Evolutionary conservation across 1,139 yeast genomes (phyloP).

Genomic region (Spathaspora sp.): DNA sequence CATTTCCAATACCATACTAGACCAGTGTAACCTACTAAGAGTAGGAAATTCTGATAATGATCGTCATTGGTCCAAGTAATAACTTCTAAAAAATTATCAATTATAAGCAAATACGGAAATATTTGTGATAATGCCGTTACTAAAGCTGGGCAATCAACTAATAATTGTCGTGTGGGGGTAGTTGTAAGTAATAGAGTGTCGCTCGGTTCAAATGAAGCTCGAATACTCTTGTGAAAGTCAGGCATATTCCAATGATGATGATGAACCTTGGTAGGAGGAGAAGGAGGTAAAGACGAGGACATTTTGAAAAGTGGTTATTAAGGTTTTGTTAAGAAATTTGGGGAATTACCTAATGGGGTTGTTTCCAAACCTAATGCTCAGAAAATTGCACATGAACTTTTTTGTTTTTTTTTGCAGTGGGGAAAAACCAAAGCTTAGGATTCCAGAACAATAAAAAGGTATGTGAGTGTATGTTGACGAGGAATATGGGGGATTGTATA

Average conservation of each 20-base stretch:
- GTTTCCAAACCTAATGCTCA: background rate
- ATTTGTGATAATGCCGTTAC: slow-evolving; percentile 47
- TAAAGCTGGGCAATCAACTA: slow-evolving; percentile 46
- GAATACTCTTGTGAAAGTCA: slow-evolving; percentile 4
- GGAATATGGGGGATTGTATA: too few species aligned
- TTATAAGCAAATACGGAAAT: slow-evolving; percentile 47
- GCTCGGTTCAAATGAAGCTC: slow-evolving; percentile 32
- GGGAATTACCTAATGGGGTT: too few species aligned
- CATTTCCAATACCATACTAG: slow-evolving; percentile 47
- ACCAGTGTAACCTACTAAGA: slow-evolving; percentile 39
- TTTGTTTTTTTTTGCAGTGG: slow-evolving; percentile 1
- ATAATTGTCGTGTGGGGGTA: slow-evolving; percentile 27
- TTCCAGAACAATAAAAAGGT: too few species aligned
- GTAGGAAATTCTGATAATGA: slow-evolving; percentile 47
- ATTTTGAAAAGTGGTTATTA: background rate
- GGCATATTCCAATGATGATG: background rate
- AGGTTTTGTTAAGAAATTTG: background rate
- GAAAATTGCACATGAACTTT: background rate
- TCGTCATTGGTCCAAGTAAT: slow-evolving; percentile 59
- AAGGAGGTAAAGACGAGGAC: too few species aligned
- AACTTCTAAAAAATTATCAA: slow-evolving; percentile 45
- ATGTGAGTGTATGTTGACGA: too few species aligned
- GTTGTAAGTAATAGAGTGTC: slow-evolving; percentile 31
- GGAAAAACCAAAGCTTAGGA: too few species aligned
- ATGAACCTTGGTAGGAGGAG: background rate